Conservation (phyloP, 2,329 filamentous ascomycete genomes). For the Lachnellula occidentalis region DNA sequence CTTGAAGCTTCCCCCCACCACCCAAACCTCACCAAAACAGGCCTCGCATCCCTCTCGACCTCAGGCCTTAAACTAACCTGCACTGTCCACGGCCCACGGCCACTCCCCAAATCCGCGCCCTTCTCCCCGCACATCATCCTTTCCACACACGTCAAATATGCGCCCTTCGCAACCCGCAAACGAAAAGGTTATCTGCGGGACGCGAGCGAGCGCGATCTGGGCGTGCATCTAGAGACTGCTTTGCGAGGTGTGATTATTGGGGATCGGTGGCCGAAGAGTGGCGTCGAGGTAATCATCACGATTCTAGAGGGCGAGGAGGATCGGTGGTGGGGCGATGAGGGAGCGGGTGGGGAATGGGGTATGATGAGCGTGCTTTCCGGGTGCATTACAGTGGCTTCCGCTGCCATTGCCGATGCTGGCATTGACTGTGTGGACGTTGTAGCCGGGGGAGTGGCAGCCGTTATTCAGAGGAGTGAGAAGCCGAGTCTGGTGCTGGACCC, state of each 20-base stretch:
- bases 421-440: constrained; percentile 94
- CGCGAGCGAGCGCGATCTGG: constrained; percentile 79
- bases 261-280: constrained; percentile 97
- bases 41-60: constrained; percentile 39
- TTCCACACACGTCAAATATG: constrained; percentile 92
- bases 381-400: constrained; percentile 89
- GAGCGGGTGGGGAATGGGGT: constrained; percentile 67
- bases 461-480: constrained; percentile 47
- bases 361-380: constrained; percentile 87
- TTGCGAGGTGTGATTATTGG: constrained; percentile 85
- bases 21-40: constrained; percentile 43
- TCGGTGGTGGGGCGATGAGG: constrained; percentile 55
- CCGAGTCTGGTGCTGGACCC: constrained; percentile 68
- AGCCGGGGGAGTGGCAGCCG: constrained; percentile 79
- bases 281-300: constrained; percentile 89
- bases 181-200: constrained; percentile 84
- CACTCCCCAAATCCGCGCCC: constrained; percentile 80
- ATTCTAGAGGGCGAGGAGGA: constrained; percentile 92
- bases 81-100: constrained; percentile 87
- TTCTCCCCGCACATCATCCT: constrained; percentile 92
- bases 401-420: constrained; percentile 86
- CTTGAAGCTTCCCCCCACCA: constrained; percentile 41
- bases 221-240: constrained; percentile 85
- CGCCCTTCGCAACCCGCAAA: constrained; percentile 81
- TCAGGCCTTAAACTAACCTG: constrained; percentile 82